These are phyloP conservation scores for Echria macrotheca DNA, from an alignment of 495 filamentous ascomycete genomes.

Conservation along the genomic window DNA sequence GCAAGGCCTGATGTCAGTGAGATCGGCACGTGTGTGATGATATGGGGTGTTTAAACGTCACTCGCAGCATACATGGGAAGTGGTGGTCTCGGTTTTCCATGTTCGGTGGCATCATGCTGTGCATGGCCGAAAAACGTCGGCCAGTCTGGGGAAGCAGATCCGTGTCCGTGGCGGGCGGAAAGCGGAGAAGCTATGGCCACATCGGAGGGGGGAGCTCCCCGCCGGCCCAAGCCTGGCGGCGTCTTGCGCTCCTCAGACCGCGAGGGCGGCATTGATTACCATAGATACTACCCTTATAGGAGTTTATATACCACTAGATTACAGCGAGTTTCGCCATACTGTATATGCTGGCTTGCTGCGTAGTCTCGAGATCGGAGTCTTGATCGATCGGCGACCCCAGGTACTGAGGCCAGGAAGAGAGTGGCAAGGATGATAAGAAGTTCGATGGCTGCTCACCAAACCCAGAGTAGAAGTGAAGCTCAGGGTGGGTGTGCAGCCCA, in stretches of 20 bases:
- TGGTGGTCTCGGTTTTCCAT: slow-evolving; percentile 8
- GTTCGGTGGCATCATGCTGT: not conserved
- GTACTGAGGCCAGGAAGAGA: no score
- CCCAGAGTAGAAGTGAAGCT: no score
- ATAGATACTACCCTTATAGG: no score
- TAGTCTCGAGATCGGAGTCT: no score
- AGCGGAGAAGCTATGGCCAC: slow-evolving; percentile 7
- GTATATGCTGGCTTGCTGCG: no score
- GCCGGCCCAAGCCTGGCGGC: not conserved
- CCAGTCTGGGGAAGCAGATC: slow-evolving; percentile 1
- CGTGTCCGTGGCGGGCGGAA: not conserved
- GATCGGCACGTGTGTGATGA: not conserved
- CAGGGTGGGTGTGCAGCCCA: no score
- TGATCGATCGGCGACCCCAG: no score
- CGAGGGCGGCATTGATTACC: no score
- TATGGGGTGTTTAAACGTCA: not conserved
- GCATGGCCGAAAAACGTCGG: not conserved
- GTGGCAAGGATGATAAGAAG: no score
- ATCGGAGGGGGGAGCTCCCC: slow-evolving; percentile 1
- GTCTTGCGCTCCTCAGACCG: not conserved
- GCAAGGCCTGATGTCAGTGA: not conserved
- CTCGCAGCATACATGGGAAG: not conserved
- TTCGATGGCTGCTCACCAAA: no score
- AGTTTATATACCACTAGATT: no score
- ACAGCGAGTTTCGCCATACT: no score